phyloP scores from a whole-genome alignment of 2,329 filamentous ascomycete genomes.

The Aureobasidium uvarum region DNA sequence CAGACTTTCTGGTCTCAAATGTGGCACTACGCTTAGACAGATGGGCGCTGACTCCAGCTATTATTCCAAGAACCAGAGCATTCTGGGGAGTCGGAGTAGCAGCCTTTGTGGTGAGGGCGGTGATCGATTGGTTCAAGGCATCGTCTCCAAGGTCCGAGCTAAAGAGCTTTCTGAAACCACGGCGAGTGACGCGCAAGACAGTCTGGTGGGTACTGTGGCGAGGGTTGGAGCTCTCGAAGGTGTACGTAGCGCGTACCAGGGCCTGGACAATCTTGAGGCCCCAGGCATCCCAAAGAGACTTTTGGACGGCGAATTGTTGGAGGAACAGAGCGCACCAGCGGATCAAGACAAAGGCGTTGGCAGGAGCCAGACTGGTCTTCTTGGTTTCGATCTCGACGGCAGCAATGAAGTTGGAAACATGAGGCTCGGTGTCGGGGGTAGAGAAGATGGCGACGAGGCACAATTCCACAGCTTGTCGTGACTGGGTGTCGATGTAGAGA shows the following conservation, averaged over 20 bases:
- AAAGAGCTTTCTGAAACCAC: conserved; percentile 74
- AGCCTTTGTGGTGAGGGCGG: conserved; percentile 66
- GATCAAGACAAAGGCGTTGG: conserved; percentile 81
- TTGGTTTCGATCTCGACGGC: conserved; percentile 69
- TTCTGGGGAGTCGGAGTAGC: conserved; percentile 65
- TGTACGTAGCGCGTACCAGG: conserved; percentile 72
- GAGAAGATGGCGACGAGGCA: conserved; percentile 70
- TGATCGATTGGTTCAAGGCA: conserved; percentile 62
- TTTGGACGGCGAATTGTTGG: conserved; percentile 62
- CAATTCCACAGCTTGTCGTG: conserved; percentile 76
- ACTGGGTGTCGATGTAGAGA: conserved; percentile 80
- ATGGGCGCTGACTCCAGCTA: conserved; percentile 82
- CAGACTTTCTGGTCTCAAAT: conserved; percentile 64
- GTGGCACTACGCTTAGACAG: conserved; percentile 61
- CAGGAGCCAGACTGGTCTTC: conserved; percentile 73
- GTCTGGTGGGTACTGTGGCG: conserved; percentile 68
- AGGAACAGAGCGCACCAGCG: conserved; percentile 86
- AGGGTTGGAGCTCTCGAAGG: conserved; percentile 65
- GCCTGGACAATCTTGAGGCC: conserved; percentile 65
- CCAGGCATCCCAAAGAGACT: conserved; percentile 62
- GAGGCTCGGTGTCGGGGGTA: conserved; percentile 54
- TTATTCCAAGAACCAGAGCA: conserved; percentile 74
- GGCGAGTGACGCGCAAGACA: conserved; percentile 72
- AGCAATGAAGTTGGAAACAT: conserved; percentile 63
- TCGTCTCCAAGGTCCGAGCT: conserved; percentile 59